Conservation (phyloP, 371 early-diverging fungal species). For the Dinochytrium kinnereticum region DNA sequence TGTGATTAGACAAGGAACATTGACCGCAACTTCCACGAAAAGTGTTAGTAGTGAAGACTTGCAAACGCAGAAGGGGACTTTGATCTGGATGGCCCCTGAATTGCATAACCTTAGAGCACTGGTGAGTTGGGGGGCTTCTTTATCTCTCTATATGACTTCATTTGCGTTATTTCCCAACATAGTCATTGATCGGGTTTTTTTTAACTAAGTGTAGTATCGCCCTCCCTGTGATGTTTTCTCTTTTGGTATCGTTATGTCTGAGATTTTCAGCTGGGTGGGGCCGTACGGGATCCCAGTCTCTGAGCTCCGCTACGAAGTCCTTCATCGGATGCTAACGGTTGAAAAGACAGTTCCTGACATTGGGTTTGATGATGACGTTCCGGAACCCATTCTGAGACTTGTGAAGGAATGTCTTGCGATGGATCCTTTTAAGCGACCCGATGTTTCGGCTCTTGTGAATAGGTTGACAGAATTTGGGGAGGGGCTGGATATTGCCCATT, state of each 20-base stretch:
- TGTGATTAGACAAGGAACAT: constrained; percentile 8
- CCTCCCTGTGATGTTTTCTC: constrained; percentile 32
- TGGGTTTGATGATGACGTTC: background rate
- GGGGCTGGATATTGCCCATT: too few relatives aligned
- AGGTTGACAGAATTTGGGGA: too few relatives aligned
- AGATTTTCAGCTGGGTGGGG: constrained; percentile 31
- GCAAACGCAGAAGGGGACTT: constrained; percentile 26
- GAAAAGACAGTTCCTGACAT: background rate
- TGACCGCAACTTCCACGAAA: background rate
- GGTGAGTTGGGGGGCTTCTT: background rate
- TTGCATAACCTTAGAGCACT: too few relatives aligned
- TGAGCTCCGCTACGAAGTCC: background rate
- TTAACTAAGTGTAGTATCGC: background rate
- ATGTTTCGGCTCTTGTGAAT: too few relatives aligned
- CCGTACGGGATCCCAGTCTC: constrained; percentile 22
- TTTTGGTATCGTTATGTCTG: constrained; percentile 30
- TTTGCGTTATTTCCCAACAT: too few relatives aligned
- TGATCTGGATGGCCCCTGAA: too few relatives aligned
- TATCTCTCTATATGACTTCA: background rate
- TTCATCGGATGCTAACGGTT: background rate
- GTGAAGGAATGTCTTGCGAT: background rate
- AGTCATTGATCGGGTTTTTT: too few relatives aligned
- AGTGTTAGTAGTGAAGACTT: too few relatives aligned
- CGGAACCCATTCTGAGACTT: background rate
- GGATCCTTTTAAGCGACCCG: background rate